Base-by-base conservation (phyloP, 257 asterid species). In the Mitragyna speciosa region DNA sequence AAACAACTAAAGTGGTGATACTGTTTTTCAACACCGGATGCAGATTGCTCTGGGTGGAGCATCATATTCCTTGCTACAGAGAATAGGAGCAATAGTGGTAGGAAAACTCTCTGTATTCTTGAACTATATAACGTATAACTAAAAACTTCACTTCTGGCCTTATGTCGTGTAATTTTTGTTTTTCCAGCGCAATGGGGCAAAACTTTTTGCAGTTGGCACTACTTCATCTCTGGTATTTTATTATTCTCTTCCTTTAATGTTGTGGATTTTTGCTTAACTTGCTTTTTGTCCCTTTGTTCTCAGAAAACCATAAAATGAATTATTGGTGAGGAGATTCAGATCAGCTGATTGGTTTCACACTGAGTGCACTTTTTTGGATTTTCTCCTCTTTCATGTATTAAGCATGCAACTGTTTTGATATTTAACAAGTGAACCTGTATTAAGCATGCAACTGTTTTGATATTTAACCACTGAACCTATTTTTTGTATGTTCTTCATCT, bases 191-290 rank as follows among this genome's bases (percentile, higher is more conserved):
- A 96, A 96, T 71, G 98, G 99, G 73, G 81, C 92, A 70, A 96
- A 96, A 86, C 97, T 96, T 70, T 91, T 96, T 66, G 98, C 96
- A 49, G 99, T 96, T 82, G 99, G 99, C 80, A 92, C 98, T 41
- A 84, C 97, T 54, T 92, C 97, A 45, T 94, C 99, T 81, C 90
- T 96, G 97, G 99, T 95, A 93, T 41, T 77, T 16, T 36, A 14
- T 28, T 39, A 15, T 59, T 76, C 45, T 28, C 12, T 20, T 70
- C 39, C n/a, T 70, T 7, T 63, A 30, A 54, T 36, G 6, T 54
- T 66, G 6, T 43, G 11, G 64, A 12, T 51, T 31, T 9, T 22
- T 49, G n/a, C 30, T 54, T 48, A 16, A 10, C 31, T 77, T 39
- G 14, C 6, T 54, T 54, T 65, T 52, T 16, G 20, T 19, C 5